Conservation (phyloP, 805 yeast genomes). For the Candida suzukii region DNA sequence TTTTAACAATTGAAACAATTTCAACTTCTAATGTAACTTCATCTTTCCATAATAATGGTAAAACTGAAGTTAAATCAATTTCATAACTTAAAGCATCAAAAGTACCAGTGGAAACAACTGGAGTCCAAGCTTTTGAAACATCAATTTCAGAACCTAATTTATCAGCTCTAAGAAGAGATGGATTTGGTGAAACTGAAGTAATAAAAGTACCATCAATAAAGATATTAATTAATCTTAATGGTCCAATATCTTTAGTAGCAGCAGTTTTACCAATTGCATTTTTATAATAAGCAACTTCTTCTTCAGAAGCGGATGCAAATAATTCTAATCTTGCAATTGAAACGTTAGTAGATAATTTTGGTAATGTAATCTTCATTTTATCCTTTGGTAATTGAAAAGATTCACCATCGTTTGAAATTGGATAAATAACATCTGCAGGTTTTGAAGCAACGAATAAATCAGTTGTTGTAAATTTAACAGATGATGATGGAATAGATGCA, state of each 20-base stretch:
- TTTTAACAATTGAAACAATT: conserved; percentile 21
- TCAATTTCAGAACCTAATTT: conserved; percentile 7
- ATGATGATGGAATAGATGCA: not conserved
- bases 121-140: conserved; percentile 15
- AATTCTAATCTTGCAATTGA: conserved; percentile 20
- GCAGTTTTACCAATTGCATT: conserved; percentile 7
- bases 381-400: conserved; percentile 18
- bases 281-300: conserved; percentile 19
- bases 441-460: conserved; percentile 13
- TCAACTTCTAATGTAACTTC: conserved; percentile 16
- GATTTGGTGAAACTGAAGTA: conserved; percentile 22
- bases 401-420: conserved; percentile 15
- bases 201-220: conserved; percentile 17
- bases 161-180: conserved; percentile 23
- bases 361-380: conserved; percentile 14
- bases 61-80: conserved; percentile 20
- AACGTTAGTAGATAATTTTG: conserved; percentile 16
- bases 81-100: conserved; percentile 23
- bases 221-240: conserved; percentile 22
- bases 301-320: conserved; percentile 23
- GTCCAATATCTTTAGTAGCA: conserved; percentile 15
- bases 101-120: conserved; percentile 22
- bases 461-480: conserved; percentile 2
- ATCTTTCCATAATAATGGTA: conserved; percentile 24
- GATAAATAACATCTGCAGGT: conserved; percentile 18